These are phyloP conservation scores for Fusarium sp. DNA, from an alignment of 2,329 filamentous ascomycete genomes.

Conservation along the genomic window DNA sequence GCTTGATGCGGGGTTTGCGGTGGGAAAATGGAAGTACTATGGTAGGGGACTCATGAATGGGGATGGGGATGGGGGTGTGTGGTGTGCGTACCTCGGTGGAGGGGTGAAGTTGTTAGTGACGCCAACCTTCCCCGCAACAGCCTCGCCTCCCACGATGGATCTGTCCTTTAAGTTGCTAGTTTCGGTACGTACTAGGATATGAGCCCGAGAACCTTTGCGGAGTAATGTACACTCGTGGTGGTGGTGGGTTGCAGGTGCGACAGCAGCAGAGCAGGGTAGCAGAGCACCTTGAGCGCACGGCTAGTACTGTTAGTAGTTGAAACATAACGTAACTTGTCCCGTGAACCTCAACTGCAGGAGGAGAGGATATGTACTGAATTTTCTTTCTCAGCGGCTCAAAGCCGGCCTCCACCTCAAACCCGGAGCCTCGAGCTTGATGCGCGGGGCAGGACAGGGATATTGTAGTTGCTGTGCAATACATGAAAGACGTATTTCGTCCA, in stretches of 20 bases:
- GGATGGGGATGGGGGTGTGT: conserved; percentile 12
- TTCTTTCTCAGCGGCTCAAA: conserved; percentile 25
- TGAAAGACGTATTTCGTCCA: background rate
- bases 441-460: conserved; percentile 28
- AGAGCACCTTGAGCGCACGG: conserved; percentile 2
- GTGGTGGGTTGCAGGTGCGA: conserved; percentile 22
- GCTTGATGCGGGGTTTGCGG: conserved; percentile 41
- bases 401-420: conserved; percentile 13
- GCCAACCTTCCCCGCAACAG: conserved; percentile 45
- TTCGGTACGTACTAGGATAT: conserved; percentile 20
- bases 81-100: conserved; percentile 20
- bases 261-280: background rate
- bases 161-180: conserved; percentile 6
- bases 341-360: conserved; percentile 7
- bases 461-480: background rate
- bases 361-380: background rate
- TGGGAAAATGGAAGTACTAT: conserved; percentile 32
- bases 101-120: conserved; percentile 35
- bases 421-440: conserved; percentile 12
- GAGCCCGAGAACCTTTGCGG: conserved; percentile 32
- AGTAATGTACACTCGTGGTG: conserved; percentile 26
- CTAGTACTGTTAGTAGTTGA: conserved; percentile 32
- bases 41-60: conserved; percentile 18
- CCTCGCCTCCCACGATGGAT: conserved; percentile 40
- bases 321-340: conserved; percentile 34